Evolutionary conservation across 2,329 filamentous ascomycete species (phyloP).

Genomic region (Sphaceloma murrayae): DNA sequence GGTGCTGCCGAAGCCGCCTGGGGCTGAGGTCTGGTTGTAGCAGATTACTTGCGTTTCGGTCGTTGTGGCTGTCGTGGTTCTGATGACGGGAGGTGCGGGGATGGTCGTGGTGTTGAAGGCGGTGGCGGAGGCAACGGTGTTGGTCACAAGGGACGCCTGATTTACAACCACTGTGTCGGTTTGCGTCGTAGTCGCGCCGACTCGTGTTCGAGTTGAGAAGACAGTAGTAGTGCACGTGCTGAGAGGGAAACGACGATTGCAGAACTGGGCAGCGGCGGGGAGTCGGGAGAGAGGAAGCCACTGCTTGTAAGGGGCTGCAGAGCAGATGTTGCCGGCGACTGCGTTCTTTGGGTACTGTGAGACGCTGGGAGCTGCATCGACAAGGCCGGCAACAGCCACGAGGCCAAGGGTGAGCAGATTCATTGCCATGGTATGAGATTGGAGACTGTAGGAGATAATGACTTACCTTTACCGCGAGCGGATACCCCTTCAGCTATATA

Average conservation of each 20-base stretch:
- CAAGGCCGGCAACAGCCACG: constrained; percentile 5
- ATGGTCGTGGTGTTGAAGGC: constrained; percentile 5
- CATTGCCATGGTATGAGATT: constrained; percentile 1
- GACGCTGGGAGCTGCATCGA: constrained; percentile 1
- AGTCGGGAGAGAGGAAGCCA: constrained; percentile 14
- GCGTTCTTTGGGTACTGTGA: constrained; percentile 9
- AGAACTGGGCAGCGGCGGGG: constrained; percentile 8
- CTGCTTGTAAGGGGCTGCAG: constrained; percentile 12
- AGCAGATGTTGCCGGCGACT: constrained; percentile 1
- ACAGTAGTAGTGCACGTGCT: constrained; percentile 2
- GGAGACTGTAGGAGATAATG: constrained; percentile 2
- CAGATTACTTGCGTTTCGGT: constrained; percentile 11
- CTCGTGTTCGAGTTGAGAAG: neutral
- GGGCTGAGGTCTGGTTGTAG: constrained; percentile 10
- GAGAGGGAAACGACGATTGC: constrained; percentile 9
- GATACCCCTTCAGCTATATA: constrained; percentile 5
- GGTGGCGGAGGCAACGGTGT: constrained; percentile 4
- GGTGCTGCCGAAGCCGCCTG: constrained; percentile 8
- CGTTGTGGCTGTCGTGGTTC: constrained; percentile 6
- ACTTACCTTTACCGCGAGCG: constrained; percentile 14
- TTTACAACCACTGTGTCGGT: constrained; percentile 4
- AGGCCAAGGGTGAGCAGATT: constrained; percentile 9
- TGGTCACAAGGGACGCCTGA: neutral
- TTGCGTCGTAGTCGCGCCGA: neutral
- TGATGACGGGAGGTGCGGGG: constrained; percentile 3